Base-by-base conservation (phyloP, 139 green algal genomes). In the Chloropicon primus region DNA sequence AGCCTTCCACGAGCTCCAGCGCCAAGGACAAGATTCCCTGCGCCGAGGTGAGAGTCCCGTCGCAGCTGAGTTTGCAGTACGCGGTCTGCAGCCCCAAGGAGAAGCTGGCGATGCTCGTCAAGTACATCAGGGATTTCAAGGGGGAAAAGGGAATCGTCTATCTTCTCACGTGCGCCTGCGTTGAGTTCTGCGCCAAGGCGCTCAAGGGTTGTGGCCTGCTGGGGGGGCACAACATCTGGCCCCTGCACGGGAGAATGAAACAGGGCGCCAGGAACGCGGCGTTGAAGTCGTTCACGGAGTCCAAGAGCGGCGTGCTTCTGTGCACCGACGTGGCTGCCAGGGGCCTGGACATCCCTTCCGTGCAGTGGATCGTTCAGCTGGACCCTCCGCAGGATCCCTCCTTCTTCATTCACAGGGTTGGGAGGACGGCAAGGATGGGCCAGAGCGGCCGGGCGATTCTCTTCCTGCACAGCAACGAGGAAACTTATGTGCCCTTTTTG, bases 251-350 rank as follows among this genome's bases (percentile, higher is more conserved):
- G 26, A 84, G 83, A 1, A 96, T 98, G 88, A 97, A 96, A 84
- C 93, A 97, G 84, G 76, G 81, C 2, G 80, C 83, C 1, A 84
- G 94, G 1, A 90, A 96, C 75, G 41, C 78, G 0, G 86, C 85
- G 22, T 85, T 98, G 24, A 80, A 83, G 1, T 77, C 84, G 0
- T 98, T 94, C 77, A 27, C 84, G 1, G 74, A 25, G 22, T 24
- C 54, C 3, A 3, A 28, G 27, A 41, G 79, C 80, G 90, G 90
- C 22, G 88, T 89, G 0, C 83, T 98, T 75, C 84, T 98, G 41
- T 90, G 83, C 80, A 98, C 94, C 0, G 94, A 98, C 78, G 89
- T 98, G 22, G 94, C 94, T 0, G 93, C 94, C 0, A 80, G 94
- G 0, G 94, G 94, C 0, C 84, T 98, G 54, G 94, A 98, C 86